Conservation (phyloP, 192 early-diverging fungal genomes). For the Pilaira anomala region DNA sequence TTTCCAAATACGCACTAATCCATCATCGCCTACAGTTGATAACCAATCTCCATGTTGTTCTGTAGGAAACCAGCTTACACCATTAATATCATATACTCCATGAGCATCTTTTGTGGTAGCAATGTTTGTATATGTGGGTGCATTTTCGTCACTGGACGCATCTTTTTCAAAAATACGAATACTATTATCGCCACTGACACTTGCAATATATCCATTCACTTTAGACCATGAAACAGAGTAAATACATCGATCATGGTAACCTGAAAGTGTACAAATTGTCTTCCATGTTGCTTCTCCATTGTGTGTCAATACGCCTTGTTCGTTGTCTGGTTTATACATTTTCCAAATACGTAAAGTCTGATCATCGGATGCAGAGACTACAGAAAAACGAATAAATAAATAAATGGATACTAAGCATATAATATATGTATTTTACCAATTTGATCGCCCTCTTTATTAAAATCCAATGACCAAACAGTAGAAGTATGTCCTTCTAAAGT, state of each 20-base stretch:
- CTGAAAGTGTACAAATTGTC: conserved; percentile 61
- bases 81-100: conserved; percentile 87
- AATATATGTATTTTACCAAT: conserved; percentile 34
- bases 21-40: conserved; percentile 91
- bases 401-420: neutral
- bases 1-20: conserved; percentile 79
- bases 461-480: conserved; percentile 94
- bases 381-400: neutral
- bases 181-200: conserved; percentile 78
- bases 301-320: conserved; percentile 46
- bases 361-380: conserved; percentile 87
- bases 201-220: conserved; percentile 69
- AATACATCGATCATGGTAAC: conserved; percentile 81
- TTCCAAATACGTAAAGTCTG: conserved; percentile 80
- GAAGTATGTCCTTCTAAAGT: conserved; percentile 82
- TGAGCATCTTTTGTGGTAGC: conserved; percentile 64
- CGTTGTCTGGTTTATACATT: conserved; percentile 44
- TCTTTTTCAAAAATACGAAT: conserved; percentile 61
- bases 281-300: conserved; percentile 63
- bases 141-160: conserved; percentile 12
- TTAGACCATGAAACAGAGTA: conserved; percentile 93
- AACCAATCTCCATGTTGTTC: conserved; percentile 63
- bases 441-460: conserved; percentile 62
- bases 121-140: conserved; percentile 32
- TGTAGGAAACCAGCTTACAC: conserved; percentile 79